A percentile compares a stretch with the other conserved stretches of the same genome.
phyloP scores from a whole-genome alignment of 768 basidiomycete genomes.

The Mycena filopes region DNA sequence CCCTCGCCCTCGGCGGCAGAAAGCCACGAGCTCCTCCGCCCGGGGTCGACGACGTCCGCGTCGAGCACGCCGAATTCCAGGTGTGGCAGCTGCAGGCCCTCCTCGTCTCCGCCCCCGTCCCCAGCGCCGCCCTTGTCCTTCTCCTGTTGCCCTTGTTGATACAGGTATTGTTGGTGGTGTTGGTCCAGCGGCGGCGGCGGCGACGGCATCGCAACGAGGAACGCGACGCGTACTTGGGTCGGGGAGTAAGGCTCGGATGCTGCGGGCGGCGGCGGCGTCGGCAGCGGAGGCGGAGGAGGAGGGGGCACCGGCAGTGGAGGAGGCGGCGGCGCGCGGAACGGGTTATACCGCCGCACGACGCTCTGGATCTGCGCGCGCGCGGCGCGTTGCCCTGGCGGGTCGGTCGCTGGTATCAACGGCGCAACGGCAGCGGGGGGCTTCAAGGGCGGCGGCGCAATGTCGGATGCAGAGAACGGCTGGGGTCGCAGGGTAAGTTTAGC shows the following conservation, averaged over 20 bases:
- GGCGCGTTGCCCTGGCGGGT: not conserved
- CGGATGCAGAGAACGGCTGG: conserved; percentile 4
- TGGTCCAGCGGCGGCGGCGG: not conserved
- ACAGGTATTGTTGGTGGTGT: too few relatives aligned
- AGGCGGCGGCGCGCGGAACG: not conserved
- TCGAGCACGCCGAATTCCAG: conserved; percentile 19
- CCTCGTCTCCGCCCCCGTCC: too few relatives aligned
- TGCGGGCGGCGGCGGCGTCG: too few relatives aligned
- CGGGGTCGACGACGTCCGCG: not conserved
- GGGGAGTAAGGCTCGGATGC: not conserved
- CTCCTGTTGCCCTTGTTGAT: too few relatives aligned
- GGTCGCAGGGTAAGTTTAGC: not conserved
- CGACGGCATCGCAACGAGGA: conserved; percentile 17
- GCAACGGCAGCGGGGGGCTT: not conserved
- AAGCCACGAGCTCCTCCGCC: not conserved
- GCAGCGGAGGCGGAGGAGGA: not conserved
- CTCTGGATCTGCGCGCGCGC: not conserved
- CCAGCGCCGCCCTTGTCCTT: not conserved
- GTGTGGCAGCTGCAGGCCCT: conserved; percentile 7
- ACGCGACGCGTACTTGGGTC: conserved; percentile 1
- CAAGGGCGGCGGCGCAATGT: not conserved
- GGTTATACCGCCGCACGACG: not conserved
- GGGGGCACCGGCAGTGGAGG: not conserved
- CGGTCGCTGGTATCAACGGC: not conserved
- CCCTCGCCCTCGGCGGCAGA: conserved; percentile 1